Evolutionary conservation across 169 alveolate species (phyloP), one percentile per base, ranked within the genome.

Genomic region (Plasmodium gonderi): DNA sequence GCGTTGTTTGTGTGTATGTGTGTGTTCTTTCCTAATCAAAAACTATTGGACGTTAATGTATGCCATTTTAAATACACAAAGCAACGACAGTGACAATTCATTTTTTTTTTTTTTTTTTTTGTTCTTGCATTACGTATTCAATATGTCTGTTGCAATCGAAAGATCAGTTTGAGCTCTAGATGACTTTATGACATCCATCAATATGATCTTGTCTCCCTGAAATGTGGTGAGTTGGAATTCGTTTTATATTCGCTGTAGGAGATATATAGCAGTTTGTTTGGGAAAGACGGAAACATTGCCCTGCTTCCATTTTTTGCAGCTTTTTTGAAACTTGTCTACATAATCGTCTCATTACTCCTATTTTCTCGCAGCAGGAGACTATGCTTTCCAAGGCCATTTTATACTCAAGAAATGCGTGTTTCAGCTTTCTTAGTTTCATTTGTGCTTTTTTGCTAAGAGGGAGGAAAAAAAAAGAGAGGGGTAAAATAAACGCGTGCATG

Each of bases 361-460:
- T 83, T 83, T 69, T 47, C 64, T 83, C 92, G 65, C 92, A 83
- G 9, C 92, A 83, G n/a, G 92, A 83, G 36, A 72, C 92, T 7
- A 83, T 83, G 51, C 77, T 83, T 42, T 83, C 92, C 79, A 83
- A 51, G 75, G 83, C 92, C 36, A 83, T 83, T 54, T 72, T 83
- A 72, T 83, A 82, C 64, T 82, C 82, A 40, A 82, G 92, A 40
- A 82, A 82, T 26, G 92, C 36, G 33, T 82, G 29, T 17, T 82
- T 82, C 79, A 82, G 40, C 54, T 45, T 68, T 72, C 33, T 82
- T n/a, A 82, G 40, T 72, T 38, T 68, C 65, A 29, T 69, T 60
- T 82, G 92, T 2, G 77, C 54, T 14, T 54, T 82, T 82, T 82
- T 69, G 42, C 92, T 82, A 54, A 20, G 65, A 33, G 60, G 47